Base-by-base conservation (phyloP, 768 basidiomycete species). In the Suillus spraguei region DNA sequence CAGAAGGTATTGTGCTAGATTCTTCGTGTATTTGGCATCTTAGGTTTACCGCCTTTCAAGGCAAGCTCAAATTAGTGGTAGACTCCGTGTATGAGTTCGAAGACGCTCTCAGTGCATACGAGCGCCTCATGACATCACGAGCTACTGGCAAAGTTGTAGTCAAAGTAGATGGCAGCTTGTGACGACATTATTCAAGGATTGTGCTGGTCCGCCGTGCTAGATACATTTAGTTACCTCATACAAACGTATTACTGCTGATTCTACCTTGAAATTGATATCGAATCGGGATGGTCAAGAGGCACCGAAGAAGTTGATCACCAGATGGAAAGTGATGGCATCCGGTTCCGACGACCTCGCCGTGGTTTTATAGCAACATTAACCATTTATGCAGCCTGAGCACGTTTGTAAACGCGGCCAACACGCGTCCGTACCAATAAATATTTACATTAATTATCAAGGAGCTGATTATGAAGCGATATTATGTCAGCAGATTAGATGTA, bases 131-230 rank as follows among this genome's bases (percentile, higher is more conserved):
- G 81, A 81, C 83, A 1, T 73, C 78, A 5, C 78, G 83, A 22
- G 85, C 87, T 1, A 83, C 79, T 4, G 91, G 91, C 0, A 91
- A 91, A 70, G 81, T 92, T 4, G 79, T 91, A 4, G 81, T 92
- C 28, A 84, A 80, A 64, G 73, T 88, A 7, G 75, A 79, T 22
- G 17, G 38, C 10, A 41, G 39, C 8, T 9, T 52, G 9, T 52
- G 28, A 52, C 9, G 28, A 28, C 11, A 24, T 28, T 20, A 24
- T n/a, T 24, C 39, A 17, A 58, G 33, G n/a, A 53, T 5, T 16
- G 39, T 39, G 14, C 32, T n/a, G 50, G 17, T 5, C 28, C 20
- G 32, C 32, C 7, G 8, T 38, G 4, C 28, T 28, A 10, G 36
- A 38, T 55, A 16, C 36, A 14, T 8, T 38, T 17, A 6, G 35